phyloP scores from a whole-genome alignment of 257 asterid genomes.

The Petunia axillaris region DNA sequence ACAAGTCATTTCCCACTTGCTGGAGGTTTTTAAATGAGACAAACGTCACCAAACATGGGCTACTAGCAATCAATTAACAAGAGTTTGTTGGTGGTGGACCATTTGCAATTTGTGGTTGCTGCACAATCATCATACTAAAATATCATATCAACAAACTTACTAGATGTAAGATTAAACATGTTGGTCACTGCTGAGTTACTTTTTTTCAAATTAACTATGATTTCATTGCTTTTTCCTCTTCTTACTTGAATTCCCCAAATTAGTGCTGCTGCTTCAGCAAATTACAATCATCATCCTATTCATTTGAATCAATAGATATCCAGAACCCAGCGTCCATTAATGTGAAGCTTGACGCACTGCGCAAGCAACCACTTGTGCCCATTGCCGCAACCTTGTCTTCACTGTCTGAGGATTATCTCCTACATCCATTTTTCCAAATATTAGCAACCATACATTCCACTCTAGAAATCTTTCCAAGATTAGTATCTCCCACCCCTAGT shows the following conservation, averaged over 20 bases:
- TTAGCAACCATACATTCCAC: conserved; percentile 3
- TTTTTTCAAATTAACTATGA: conserved; percentile 12
- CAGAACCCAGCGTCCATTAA: conserved; percentile 20
- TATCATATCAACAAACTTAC: conserved; percentile 10
- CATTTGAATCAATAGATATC: neutral
- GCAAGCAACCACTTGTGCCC: conserved; percentile 87
- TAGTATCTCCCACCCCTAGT: neutral
- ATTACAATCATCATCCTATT: neutral
- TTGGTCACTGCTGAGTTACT: conserved; percentile 21
- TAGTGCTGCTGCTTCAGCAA: neutral
- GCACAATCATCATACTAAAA: neutral
- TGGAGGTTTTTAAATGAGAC: neutral
- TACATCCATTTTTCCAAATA: conserved; percentile 25
- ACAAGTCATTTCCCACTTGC: conserved; percentile 31
- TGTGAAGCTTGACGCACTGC: conserved; percentile 62
- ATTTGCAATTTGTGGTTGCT: conserved; percentile 17
- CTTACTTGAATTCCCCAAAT: conserved; percentile 10
- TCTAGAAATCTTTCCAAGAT: neutral
- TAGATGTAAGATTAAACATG: conserved; percentile 24
- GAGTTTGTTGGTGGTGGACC: conserved; percentile 32
- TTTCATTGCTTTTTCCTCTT: neutral
- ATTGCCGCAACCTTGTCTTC: conserved; percentile 74
- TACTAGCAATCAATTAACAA: conserved; percentile 31
- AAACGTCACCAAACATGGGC: conserved; percentile 31
- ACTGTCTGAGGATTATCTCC: conserved; percentile 68